Evolutionary conservation across 768 basidiomycete genomes (phyloP), one percentile per base, ranked within the genome.

Genomic region (Phlegmacium glaucopus): DNA sequence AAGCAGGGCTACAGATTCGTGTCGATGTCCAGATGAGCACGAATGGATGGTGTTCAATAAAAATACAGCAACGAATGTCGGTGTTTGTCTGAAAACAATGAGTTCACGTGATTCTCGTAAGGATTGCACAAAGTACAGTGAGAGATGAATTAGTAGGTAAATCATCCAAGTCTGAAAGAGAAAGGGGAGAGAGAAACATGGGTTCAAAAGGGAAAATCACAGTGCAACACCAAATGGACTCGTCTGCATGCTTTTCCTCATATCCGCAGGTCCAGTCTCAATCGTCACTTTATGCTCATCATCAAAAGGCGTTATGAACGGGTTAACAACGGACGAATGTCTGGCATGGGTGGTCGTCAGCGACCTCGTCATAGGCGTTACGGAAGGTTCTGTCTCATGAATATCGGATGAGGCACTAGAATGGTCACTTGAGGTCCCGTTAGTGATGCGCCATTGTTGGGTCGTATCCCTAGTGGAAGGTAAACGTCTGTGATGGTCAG

Each of bases 231-330:
- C 55, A 39, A 82, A 82, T 2, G 82, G 80, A 62, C 83, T 82
- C 46, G 75, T 75, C 18, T 66, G 59, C 51, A 70, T 69, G 55
- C 75, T 77, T 68, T 74, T 76, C 57, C 74, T 65, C 50, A 64
- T 58, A 54, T 57, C 61, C 16, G 56, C 44, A 3, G 52, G 47
- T 11, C 66, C 58, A 30, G 53, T 53, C 44, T 61, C 58, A 45
- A 67, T 59, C 53, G 50, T 49, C 41, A 64, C 63, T 38, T 50
- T 52, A 46, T 78, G 72, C 60, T 87, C 85, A 58, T 88, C 87
- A 62, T 90, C 88, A 63, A 90, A 90, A 7, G 88, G 87, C 42
- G 87, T 88, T 48, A 79, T 76, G 59, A 90, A 90, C 44, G 87
- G 87, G 53, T 75, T 67, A 44, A 70, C 60, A 44, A 62, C 60